These are phyloP conservation scores for Penicillium frequentans DNA, from an alignment of 2,329 filamentous ascomycete species.

Conservation along the genomic window DNA sequence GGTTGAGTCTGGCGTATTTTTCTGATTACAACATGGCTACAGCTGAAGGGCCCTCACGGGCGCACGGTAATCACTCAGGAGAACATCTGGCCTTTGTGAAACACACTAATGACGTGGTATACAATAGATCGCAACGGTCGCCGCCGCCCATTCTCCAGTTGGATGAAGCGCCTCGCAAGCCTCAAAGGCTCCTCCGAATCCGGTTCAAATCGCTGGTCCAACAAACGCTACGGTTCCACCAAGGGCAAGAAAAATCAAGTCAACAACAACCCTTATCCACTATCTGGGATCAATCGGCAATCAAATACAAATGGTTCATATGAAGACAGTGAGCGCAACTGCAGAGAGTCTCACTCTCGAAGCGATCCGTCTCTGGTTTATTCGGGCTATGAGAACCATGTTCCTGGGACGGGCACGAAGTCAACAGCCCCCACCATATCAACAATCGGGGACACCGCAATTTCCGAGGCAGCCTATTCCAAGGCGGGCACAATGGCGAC, in stretches of 20 bases:
- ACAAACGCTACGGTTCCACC: slow-evolving; percentile 34
- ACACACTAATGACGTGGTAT: slow-evolving; percentile 12
- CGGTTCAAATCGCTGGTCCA: slow-evolving; percentile 36
- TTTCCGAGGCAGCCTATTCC: slow-evolving; percentile 74
- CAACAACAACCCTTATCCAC: slow-evolving; percentile 83
- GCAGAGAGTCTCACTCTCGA: slow-evolving; percentile 55
- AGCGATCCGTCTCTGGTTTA: slow-evolving; percentile 63
- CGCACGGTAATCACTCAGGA: slow-evolving; percentile 43
- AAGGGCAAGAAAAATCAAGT: slow-evolving; percentile 61
- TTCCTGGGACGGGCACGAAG: slow-evolving; percentile 64
- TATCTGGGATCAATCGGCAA: slow-evolving; percentile 62
- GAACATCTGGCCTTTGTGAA: slow-evolving; percentile 5
- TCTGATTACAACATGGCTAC: slow-evolving; percentile 29
- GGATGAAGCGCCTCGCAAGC: slow-evolving; percentile 91
- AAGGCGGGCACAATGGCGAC: slow-evolving; percentile 73
- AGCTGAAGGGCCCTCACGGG: slow-evolving; percentile 38
- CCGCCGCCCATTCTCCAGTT: slow-evolving; percentile 82
- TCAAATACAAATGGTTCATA: slow-evolving; percentile 51
- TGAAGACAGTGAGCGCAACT: slow-evolving; percentile 50
- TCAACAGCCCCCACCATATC: slow-evolving; percentile 77
- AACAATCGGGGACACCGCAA: slow-evolving; percentile 75
- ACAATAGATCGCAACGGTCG: slow-evolving; percentile 68
- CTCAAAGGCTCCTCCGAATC: slow-evolving; percentile 72
- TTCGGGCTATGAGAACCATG: slow-evolving; percentile 61
- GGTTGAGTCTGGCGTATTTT: not conserved